A percentile compares a stretch with the other conserved stretches of the same genome.
These are phyloP conservation scores for Phaeodactylum tricornutum DNA, from an alignment of 108 stramenopile species.

Conservation along the genomic window DNA sequence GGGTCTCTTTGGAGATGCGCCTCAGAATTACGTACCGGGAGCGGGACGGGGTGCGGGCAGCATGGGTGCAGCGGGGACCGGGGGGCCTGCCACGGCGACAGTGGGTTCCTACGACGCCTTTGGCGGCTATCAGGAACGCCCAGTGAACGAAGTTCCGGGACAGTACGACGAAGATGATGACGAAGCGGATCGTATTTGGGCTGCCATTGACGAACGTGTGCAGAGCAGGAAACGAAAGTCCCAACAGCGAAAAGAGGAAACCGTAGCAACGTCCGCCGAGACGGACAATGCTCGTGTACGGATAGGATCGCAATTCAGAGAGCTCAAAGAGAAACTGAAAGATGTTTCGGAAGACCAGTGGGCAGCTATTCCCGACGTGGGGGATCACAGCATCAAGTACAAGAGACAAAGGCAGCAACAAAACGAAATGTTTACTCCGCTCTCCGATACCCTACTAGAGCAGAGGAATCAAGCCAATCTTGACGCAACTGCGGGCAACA, in stretches of 20 bases:
- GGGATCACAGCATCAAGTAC: constrained; percentile 82
- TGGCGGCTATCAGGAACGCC: constrained; percentile 7
- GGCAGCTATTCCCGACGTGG: constrained; percentile 94
- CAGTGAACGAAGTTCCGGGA: constrained; percentile 28
- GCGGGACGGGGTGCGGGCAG: constrained; percentile 52
- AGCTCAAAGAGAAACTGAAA: constrained; percentile 86
- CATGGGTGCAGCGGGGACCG: constrained; percentile 4
- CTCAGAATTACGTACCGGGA: constrained; percentile 80
- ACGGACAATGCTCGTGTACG: constrained; percentile 7
- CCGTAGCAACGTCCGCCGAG: constrained; percentile 2
- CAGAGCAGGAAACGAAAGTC: constrained; percentile 51
- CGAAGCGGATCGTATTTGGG: constrained; percentile 95
- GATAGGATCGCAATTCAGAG: constrained; percentile 84
- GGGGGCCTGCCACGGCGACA: too few species aligned
- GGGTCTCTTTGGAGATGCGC: constrained; percentile 55
- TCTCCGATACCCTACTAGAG: constrained; percentile 83
- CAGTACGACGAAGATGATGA: constrained; percentile 91
- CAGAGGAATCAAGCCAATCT: constrained; percentile 22
- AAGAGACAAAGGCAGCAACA: constrained; percentile 68
- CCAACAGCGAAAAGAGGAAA: constrained; percentile 5
- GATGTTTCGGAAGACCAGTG: constrained; percentile 88
- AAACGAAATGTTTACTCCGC: constrained; percentile 84
- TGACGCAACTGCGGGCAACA: constrained; percentile 42
- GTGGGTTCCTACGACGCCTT: constrained; percentile 12
- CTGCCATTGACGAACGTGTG: constrained; percentile 94